Conservation (phyloP, 2,329 filamentous ascomycete genomes). For the Pseudocercospora fuligena region DNA sequence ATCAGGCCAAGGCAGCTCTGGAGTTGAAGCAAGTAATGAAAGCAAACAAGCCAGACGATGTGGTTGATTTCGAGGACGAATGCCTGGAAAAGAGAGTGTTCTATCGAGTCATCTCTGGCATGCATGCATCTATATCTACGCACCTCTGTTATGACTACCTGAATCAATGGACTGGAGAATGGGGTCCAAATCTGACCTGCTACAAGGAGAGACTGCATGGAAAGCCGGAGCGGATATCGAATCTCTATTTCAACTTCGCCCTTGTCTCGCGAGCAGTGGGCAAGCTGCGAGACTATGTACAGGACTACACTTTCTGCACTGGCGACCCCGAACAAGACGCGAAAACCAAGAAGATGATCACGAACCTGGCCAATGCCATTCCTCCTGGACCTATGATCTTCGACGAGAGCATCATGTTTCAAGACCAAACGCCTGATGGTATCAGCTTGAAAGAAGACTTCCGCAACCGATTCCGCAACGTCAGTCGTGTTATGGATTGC, state of each 20-base stretch:
- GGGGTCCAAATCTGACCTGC: conserved; percentile 88
- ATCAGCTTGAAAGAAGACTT: conserved; percentile 93
- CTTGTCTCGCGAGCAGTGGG: conserved; percentile 89
- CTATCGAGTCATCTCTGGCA: conserved; percentile 90
- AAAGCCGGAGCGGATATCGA: conserved; percentile 89
- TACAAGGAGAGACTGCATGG: conserved; percentile 84
- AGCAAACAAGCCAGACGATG: conserved; percentile 65
- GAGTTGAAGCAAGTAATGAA: conserved; percentile 66
- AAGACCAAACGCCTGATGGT: conserved; percentile 54
- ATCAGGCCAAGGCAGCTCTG: conserved; percentile 60
- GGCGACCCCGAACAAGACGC: conserved; percentile 80
- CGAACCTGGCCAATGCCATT: conserved; percentile 73
- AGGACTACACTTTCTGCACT: conserved; percentile 88
- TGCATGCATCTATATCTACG: conserved; percentile 97
- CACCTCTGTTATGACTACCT: conserved; percentile 96
- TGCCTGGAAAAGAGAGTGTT: conserved; percentile 99
- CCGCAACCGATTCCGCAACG: conserved; percentile 94
- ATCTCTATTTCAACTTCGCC: conserved; percentile 99
- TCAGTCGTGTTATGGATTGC: conserved; percentile 96
- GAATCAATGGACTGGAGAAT: conserved; percentile 91
- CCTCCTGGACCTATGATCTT: conserved; percentile 76
- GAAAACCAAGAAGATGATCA: conserved; percentile 79
- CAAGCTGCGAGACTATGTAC: conserved; percentile 82
- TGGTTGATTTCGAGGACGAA: conserved; percentile 81
- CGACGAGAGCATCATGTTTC: conserved; percentile 95